Evolutionary conservation across 345 rosid species (phyloP).

Genomic region (Turnera subulata): DNA sequence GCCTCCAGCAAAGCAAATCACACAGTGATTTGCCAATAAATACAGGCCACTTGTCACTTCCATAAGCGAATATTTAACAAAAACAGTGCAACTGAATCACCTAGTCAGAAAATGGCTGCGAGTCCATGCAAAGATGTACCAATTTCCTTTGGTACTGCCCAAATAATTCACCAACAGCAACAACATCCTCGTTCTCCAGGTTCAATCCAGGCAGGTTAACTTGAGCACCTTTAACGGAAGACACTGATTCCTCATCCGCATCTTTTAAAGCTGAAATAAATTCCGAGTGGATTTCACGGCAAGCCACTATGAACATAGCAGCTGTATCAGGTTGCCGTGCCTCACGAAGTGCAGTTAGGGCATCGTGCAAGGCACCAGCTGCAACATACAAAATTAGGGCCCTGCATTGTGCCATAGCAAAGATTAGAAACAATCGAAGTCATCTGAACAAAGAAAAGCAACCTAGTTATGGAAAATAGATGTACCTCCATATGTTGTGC

Average conservation of each 20-base stretch:
- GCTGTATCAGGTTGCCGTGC: conserved; percentile 86
- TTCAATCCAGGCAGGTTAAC: conserved; percentile 56
- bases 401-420: conserved; percentile 38
- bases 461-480: neutral
- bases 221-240: conserved; percentile 23
- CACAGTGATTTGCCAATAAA: too few relatives aligned
- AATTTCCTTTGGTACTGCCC: conserved; percentile 86
- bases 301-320: conserved; percentile 91
- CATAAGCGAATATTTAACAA: too few relatives aligned
- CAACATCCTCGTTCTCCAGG: conserved; percentile 68
- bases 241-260: conserved; percentile 42
- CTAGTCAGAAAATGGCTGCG: conserved; percentile 65
- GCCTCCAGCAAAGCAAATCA: too few relatives aligned
- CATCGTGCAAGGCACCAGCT: conserved; percentile 86
- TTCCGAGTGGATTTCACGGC: conserved; percentile 65
- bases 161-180: conserved; percentile 74
- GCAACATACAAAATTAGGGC: conserved; percentile 85
- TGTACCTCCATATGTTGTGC: conserved; percentile 92
- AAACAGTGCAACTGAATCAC: too few relatives aligned
- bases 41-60: too few relatives aligned
- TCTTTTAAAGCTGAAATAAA: conserved; percentile 33
- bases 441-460: neutral
- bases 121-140: conserved; percentile 93
- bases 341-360: conserved; percentile 76
- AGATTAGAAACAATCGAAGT: conserved; percentile 6